These are phyloP conservation scores for Metrosideros polymorpha DNA, from an alignment of 441 rosid genomes.

Conservation along the genomic window DNA sequence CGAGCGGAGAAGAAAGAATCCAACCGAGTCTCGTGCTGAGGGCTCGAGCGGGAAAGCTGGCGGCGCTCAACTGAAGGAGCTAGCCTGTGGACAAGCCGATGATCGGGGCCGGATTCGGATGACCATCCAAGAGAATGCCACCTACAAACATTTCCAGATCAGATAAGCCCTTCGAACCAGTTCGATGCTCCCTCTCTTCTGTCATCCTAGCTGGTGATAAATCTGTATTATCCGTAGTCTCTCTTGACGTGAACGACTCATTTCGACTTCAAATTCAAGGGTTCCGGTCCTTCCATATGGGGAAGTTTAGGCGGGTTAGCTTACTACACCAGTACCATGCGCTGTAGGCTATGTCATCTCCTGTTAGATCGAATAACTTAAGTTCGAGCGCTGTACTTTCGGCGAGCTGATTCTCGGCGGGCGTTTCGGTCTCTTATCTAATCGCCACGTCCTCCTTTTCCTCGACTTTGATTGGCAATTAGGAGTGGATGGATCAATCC, in stretches of 20 bases:
- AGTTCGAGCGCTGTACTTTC: neutral
- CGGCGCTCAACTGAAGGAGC: constrained; percentile 18
- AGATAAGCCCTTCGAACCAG: constrained; percentile 4
- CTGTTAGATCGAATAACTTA: neutral
- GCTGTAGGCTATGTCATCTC: neutral
- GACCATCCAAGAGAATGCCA: constrained; percentile 28
- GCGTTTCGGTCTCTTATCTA: neutral
- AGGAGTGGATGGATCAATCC: neutral
- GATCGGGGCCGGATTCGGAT: constrained; percentile 29
- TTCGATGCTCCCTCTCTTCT: constrained; percentile 70
- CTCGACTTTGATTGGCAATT: neutral
- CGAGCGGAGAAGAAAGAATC: constrained; percentile 48
- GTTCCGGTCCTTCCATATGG: neutral
- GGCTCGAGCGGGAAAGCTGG: constrained; percentile 16
- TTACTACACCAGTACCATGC: neutral
- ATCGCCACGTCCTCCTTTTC: neutral
- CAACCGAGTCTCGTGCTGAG: constrained; percentile 16
- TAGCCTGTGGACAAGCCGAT: constrained; percentile 28
- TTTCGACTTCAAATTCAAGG: neutral
- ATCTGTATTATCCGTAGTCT: neutral
- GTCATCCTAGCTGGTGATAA: constrained; percentile 21
- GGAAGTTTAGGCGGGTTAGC: neutral
- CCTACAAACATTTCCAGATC: constrained; percentile 42
- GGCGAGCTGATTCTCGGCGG: neutral
- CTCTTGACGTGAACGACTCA: neutral